Conservation (phyloP, 305 asterid genomes). For the Rubia balearica region DNA sequence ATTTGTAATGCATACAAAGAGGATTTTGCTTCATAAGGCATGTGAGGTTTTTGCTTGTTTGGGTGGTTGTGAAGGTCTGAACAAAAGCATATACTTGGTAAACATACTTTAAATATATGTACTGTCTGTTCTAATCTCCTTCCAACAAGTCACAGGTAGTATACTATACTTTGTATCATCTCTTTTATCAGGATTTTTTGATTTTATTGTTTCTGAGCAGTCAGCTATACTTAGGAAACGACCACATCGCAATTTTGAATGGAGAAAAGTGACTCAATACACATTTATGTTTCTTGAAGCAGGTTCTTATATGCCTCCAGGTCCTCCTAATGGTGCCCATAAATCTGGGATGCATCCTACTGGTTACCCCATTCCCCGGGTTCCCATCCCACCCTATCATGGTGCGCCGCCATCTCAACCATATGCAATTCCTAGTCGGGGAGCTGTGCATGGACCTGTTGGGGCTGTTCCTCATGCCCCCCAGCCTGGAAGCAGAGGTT, state of each 20-base stretch:
- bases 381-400: slow-evolving; percentile 75
- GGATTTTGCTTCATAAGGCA: not conserved
- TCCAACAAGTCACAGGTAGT: not conserved
- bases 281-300: slow-evolving; percentile 25
- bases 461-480: slow-evolving; percentile 92
- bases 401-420: slow-evolving; percentile 85
- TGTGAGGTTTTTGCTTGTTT: not conserved
- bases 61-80: not conserved
- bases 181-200: not conserved
- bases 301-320: slow-evolving; percentile 84
- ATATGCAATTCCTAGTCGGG: slow-evolving; percentile 95
- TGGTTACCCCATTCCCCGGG: slow-evolving; percentile 83
- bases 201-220: not conserved
- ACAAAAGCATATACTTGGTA: not conserved
- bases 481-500: slow-evolving; percentile 86
- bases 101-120: not conserved
- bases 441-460: slow-evolving; percentile 93
- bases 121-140: not conserved
- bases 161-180: not conserved
- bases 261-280: not conserved
- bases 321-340: slow-evolving; percentile 77
- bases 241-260: not conserved
- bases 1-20: not conserved
- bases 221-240: not conserved
- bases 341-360: slow-evolving; percentile 80